These are phyloP conservation scores for Biscogniauxia marginata DNA, from an alignment of 2,329 filamentous ascomycete species.

Conservation along the genomic window DNA sequence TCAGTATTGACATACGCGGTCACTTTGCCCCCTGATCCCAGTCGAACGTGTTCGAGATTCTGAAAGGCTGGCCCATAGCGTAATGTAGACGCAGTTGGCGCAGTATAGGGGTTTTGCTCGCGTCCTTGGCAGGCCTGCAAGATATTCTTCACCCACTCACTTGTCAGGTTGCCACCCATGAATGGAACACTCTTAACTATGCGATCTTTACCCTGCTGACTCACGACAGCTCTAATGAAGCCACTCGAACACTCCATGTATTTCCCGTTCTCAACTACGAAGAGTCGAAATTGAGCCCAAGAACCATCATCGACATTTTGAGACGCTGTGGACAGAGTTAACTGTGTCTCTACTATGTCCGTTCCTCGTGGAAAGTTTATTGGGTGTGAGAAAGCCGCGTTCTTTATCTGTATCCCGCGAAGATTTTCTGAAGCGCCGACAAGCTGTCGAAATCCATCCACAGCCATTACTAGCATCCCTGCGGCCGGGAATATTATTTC, in stretches of 20 bases:
- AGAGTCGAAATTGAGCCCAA: constrained; percentile 6
- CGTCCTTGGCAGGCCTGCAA: background rate
- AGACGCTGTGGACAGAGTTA: background rate
- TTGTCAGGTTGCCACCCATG: too few species aligned
- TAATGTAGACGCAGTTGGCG: too few species aligned
- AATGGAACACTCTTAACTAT: too few species aligned
- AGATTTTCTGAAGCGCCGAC: too few species aligned
- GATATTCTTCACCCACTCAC: too few species aligned
- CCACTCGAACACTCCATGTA: constrained; percentile 6
- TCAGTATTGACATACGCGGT: background rate
- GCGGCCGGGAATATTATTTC: constrained; percentile 30
- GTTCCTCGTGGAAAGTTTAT: background rate
- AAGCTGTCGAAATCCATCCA: too few species aligned
- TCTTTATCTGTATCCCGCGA: too few species aligned
- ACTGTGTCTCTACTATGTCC: constrained; percentile 1
- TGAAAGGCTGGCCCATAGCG: background rate
- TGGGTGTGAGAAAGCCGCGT: constrained; percentile 1
- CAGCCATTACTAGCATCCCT: constrained; percentile 32
- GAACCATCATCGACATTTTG: too few species aligned
- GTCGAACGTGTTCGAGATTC: background rate
- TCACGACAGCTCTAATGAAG: background rate
- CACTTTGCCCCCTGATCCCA: background rate
- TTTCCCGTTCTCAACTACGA: background rate
- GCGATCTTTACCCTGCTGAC: too few species aligned
- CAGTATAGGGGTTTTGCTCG: too few species aligned